Evolutionary conservation across 2,329 filamentous ascomycete species (phyloP).

Genomic region (Neoarthrinium moseri): DNA sequence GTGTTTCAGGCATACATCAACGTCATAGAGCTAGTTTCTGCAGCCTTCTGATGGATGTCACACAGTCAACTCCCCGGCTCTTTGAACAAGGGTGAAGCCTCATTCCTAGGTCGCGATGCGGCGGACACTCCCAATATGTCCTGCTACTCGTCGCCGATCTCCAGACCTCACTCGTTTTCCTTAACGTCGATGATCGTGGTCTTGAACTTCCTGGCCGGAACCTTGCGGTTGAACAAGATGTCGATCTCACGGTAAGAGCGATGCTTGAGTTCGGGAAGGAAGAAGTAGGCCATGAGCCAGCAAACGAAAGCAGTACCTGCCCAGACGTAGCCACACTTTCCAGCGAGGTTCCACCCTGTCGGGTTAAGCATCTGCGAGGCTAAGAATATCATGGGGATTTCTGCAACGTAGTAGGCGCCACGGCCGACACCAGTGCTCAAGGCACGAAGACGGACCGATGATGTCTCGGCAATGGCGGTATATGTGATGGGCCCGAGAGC

Average conservation of each 20-base stretch:
- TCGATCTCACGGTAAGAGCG: constrained; percentile 44
- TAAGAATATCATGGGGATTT: constrained; percentile 40
- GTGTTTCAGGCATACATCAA: too few species aligned
- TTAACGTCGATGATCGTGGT: constrained; percentile 38
- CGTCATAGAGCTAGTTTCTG: too few species aligned
- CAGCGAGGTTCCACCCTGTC: constrained; percentile 37
- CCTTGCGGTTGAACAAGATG: constrained; percentile 41
- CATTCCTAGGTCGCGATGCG: too few species aligned
- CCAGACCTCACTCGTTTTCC: constrained; percentile 35
- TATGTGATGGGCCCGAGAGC: constrained; percentile 34
- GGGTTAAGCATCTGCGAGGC: constrained; percentile 37
- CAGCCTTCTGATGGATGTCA: too few species aligned
- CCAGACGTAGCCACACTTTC: constrained; percentile 49
- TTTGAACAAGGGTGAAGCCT: too few species aligned
- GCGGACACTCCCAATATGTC: too few species aligned
- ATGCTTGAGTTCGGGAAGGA: constrained; percentile 42
- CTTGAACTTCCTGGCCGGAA: constrained; percentile 42
- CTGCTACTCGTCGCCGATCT: too few species aligned
- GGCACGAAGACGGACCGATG: constrained; percentile 34
- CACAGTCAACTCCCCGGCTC: too few species aligned
- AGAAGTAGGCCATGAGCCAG: constrained; percentile 39
- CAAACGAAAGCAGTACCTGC: constrained; percentile 39
- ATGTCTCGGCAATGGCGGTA: constrained; percentile 36
- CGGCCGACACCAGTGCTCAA: constrained; percentile 36
- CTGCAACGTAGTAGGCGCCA: constrained; percentile 38